These are phyloP conservation scores for Syzygium aqueum DNA, from an alignment of 345 rosid species.

Conservation along the genomic window DNA sequence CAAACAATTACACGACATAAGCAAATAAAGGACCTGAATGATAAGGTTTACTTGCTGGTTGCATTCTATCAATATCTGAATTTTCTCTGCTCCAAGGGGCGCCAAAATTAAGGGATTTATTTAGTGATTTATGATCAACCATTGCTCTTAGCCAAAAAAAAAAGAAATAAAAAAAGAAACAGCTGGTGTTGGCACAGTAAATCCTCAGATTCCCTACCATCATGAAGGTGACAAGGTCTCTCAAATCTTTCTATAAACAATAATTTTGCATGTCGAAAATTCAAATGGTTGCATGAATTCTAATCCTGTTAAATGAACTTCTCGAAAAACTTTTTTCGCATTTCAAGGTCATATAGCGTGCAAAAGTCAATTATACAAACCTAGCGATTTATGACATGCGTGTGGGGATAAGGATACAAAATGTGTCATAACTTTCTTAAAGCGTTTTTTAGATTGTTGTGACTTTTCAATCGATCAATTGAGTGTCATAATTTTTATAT, in stretches of 20 bases:
- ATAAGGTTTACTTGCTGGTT: background rate
- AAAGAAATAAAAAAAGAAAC: background rate
- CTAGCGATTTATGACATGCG: background rate
- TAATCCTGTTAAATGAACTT: background rate
- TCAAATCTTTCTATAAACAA: background rate
- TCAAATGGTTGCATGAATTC: background rate
- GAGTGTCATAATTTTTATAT: background rate
- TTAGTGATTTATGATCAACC: background rate
- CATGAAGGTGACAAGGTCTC: background rate
- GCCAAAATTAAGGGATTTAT: background rate
- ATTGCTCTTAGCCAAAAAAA: background rate
- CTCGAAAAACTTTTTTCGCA: background rate
- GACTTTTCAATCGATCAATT: background rate
- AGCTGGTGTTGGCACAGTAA: background rate
- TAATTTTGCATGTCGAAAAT: background rate
- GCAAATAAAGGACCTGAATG: background rate
- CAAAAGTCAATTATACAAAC: background rate
- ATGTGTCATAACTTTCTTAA: fast-evolving
- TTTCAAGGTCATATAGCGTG: background rate
- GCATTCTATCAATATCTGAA: background rate
- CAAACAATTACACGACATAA: background rate
- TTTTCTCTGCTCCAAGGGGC: background rate
- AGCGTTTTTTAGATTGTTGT: fast-evolving
- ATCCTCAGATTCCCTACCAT: background rate
- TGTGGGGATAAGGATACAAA: background rate